Base-by-base conservation (phyloP, 2,329 filamentous ascomycete genomes). In the Talaromyces sp. region DNA sequence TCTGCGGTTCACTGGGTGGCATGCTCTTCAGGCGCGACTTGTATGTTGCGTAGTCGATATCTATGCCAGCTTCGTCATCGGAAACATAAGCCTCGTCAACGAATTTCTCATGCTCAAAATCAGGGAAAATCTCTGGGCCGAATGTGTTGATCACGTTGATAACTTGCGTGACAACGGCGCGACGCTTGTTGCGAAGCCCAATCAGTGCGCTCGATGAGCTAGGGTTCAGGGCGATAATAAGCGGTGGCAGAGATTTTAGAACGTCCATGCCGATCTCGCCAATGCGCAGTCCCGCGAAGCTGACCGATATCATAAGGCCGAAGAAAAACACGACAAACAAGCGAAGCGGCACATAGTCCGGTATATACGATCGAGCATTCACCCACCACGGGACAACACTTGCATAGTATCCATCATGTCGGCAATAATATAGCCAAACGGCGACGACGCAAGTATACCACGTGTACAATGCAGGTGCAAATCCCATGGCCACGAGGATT, bases 181-280 rank as follows among this genome's bases (percentile, higher is more conserved):
- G 87, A 58, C 95, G 87, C 63, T 85, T 83, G 65, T 85, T 80
- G 61, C 92, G 87, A 57, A 99, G 84, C 68, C 88, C 88, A 65
- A 90, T 85, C 56, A 99, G 85, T 62, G 89, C 91, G 77, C 92
- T 96, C 72, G 87, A 89, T 1, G 91, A 93, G 7, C 87, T 87
- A 1, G 95, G 95, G 69, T 90, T 89, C 70, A 98, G 83, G 66
- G 91, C 93, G 33, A 97, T 82, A 53, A 96, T 81, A 10, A 99
- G 84, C 6, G 95, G 95, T 8, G 92, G 87, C 17, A 99, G 83
- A 0, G 93, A 98, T 77, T 98, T 99, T 78, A 95, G 81, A 59
- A 99, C 96, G 72, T 99, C 95, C 92, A 99, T 97, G 56, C 93
- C 95, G 17, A 96, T 89, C 78, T 99, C 95, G 53, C 95, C 95